Evolutionary conservation across 192 early-diverging fungal genomes (phyloP).

Genomic region (Backusella sp.): DNA sequence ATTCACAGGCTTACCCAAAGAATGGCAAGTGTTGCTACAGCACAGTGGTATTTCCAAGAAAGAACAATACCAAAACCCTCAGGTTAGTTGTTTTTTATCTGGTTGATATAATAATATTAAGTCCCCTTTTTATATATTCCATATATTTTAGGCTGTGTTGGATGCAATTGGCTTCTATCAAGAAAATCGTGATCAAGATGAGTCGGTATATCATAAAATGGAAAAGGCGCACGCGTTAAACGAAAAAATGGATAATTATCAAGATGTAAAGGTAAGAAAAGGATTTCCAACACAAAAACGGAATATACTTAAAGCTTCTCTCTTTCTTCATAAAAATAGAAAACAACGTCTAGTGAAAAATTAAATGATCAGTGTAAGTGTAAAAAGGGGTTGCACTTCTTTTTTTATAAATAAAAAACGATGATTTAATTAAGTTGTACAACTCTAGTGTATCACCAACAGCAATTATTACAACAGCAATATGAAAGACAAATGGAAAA

Average conservation of each 20-base stretch:
- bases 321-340: not conserved
- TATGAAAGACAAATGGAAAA: not conserved
- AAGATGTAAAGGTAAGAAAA: not conserved
- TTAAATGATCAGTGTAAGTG: not conserved
- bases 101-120: not conserved
- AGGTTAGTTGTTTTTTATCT: conserved; percentile 40
- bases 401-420: conserved; percentile 1
- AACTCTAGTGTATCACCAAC: conserved; percentile 8
- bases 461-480: not conserved
- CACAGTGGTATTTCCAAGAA: conserved; percentile 94
- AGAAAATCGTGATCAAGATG: conserved; percentile 48
- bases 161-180: conserved; percentile 86
- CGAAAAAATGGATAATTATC: conserved; percentile 3
- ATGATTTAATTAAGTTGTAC: conserved; percentile 11
- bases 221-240: conserved; percentile 30
- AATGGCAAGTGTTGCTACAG: conserved; percentile 90
- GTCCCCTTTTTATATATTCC: not conserved
- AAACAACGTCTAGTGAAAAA: not conserved
- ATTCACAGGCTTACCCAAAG: conserved; percentile 90
- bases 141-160: conserved; percentile 57
- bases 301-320: no score
- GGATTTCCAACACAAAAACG: not conserved
- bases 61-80: conserved; percentile 91
- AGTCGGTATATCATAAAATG: conserved; percentile 38
- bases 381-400: not conserved